A percentile compares a stretch with the other conserved stretches of the same genome.
phyloP scores from a whole-genome alignment of 176 grass and related monocot genomes.

The Cenchrus americanus region DNA sequence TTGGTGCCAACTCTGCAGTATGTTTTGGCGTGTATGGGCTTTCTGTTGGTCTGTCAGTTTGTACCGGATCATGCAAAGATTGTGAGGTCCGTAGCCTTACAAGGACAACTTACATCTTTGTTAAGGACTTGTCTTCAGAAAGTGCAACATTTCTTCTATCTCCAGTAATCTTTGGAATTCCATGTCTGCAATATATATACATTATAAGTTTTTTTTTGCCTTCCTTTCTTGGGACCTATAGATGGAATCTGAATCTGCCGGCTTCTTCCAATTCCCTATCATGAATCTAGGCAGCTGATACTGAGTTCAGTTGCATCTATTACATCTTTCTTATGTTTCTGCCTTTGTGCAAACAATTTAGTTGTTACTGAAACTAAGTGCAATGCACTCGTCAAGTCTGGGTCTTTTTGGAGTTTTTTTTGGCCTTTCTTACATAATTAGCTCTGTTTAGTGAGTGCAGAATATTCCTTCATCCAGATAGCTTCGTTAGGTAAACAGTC shows the following conservation, averaged over 20 bases:
- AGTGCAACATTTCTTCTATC: neutral
- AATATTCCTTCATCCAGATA: constrained; percentile 13
- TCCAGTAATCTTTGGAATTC: neutral
- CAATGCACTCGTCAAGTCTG: neutral
- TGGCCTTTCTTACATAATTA: neutral
- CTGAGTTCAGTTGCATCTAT: constrained; percentile 1
- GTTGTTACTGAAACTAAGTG: neutral
- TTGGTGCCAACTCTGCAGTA: constrained; percentile 22
- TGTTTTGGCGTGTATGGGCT: constrained; percentile 32
- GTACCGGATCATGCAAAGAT: constrained; percentile 48
- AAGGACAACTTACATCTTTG: constrained; percentile 14
- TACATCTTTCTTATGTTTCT: constrained; percentile 11
- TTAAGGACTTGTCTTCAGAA: constrained; percentile 17
- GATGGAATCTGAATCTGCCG: neutral
- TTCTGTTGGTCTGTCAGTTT: constrained; percentile 47
- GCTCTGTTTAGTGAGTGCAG: neutral
- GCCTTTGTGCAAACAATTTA: neutral
- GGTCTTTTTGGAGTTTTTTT: constrained; percentile 7
- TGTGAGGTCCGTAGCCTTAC: constrained; percentile 28
- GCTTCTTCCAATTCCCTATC: constrained; percentile 7
- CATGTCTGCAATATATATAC: neutral
- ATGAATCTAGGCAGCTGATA: constrained; percentile 20
- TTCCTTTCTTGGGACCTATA: neutral
- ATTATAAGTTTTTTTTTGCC: neutral
- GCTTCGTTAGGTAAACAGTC: constrained; percentile 13